These are phyloP conservation scores for Phlyctochytrium bullatum DNA, from an alignment of 192 early-diverging fungal genomes.

Conservation along the genomic window DNA sequence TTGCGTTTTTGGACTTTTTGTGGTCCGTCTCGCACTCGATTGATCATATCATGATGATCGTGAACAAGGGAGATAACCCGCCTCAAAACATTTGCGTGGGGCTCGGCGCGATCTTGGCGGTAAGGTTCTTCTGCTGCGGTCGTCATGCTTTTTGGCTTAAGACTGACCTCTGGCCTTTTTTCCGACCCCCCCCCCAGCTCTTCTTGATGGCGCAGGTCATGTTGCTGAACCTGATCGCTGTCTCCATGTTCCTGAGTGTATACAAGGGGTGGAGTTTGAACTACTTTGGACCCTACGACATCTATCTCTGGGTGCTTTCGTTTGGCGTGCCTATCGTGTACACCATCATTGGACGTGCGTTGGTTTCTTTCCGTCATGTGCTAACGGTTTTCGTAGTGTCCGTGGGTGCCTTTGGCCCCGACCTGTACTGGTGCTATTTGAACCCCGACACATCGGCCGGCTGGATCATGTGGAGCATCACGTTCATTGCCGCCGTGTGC, in stretches of 20 bases:
- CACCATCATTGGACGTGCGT: background rate
- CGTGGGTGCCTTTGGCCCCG: background rate
- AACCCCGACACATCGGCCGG: background rate
- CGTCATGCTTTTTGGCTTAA: too few relatives aligned
- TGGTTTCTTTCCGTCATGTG: background rate
- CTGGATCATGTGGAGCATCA: conserved; percentile 1
- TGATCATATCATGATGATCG: background rate
- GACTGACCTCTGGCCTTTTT: too few relatives aligned
- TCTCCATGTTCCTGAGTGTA: background rate
- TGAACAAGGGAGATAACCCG: background rate
- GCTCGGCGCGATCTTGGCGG: background rate
- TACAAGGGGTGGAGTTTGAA: background rate
- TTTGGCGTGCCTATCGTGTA: background rate
- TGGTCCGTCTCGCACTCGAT: background rate
- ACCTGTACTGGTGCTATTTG: background rate
- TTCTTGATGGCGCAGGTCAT: background rate
- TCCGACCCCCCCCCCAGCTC: too few relatives aligned
- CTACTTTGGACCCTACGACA: background rate
- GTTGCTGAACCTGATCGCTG: background rate
- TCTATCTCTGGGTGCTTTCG: background rate
- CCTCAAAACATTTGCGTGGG: background rate
- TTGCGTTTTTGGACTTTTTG: background rate
- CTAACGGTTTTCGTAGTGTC: background rate
- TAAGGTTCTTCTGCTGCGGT: background rate
- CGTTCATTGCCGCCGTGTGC: background rate